Base-by-base conservation (phyloP, 192 early-diverging fungal species). In the Entomortierella chlamydospora region DNA sequence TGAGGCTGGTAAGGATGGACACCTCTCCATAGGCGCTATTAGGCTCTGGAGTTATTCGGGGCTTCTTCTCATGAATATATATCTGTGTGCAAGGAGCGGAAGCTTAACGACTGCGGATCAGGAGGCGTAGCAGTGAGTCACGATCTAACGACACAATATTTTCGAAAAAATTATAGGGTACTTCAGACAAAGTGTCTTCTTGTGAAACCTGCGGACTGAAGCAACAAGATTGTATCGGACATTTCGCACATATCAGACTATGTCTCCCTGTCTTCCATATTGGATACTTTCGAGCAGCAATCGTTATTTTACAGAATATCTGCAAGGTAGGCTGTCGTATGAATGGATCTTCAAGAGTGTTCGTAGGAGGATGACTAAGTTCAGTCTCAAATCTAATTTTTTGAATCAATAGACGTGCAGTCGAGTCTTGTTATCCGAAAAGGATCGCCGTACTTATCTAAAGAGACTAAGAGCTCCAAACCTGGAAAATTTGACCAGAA, bases 191-290 rank as follows among this genome's bases (percentile, higher is more conserved):
- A 74, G 77, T 81, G n/a, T 85, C 85, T 26, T 84, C 79, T 5
- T 99, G 98, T 85, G 90, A 95, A 56, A 99, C 98, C 15, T 99
- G 98, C 73, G 92, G 91, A 23, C 87, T 93, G 74, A 86, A 86
- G 62, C 86, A 94, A 72, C 85, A 93, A 72, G 94, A 97, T 54
- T 99, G 98, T 83, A 91, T 96, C 25, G 98, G 98, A 34, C 98
- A 99, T 86, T 99, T 91, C 87, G 98, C 97, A 20, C 93, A 95
- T 68, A 87, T 99, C 33, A 91, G 94, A 54, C 87, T 99, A 11
- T 93, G 91, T 43, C 83, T 99, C 53, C 98, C 98, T 7, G 95
- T 99, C 23, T 99, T 99, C 77, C 98, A 99, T 52, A 95, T 96
- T 87, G 98, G 98, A 51, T 99, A 96, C 83, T 99, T 99, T 79